Evolutionary conservation across 2,329 filamentous ascomycete species (phyloP).

Genomic region (Colletotrichum euphorbiae): DNA sequence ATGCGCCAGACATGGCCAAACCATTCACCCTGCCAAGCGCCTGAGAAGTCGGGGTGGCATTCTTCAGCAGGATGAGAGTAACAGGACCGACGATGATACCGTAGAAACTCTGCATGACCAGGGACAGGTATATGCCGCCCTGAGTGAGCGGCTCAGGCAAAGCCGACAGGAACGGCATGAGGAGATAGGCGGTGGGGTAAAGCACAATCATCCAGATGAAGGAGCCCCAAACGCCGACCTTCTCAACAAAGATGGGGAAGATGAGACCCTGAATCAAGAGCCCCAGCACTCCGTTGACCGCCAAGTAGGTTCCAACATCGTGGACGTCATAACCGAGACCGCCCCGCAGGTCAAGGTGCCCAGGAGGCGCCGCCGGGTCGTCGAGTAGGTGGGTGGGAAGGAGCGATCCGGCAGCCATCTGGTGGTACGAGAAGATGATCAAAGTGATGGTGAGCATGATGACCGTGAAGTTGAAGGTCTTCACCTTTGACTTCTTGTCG

Average conservation of each 20-base stretch:
- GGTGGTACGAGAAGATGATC: constrained; percentile 57
- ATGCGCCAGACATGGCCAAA: constrained; percentile 77
- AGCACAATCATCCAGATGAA: constrained; percentile 73
- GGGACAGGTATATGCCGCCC: constrained; percentile 72
- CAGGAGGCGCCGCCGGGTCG: constrained; percentile 44
- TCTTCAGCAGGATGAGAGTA: constrained; percentile 78
- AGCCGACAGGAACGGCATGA: constrained; percentile 75
- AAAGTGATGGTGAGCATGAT: constrained; percentile 56
- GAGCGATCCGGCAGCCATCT: constrained; percentile 58
- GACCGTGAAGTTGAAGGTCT: constrained; percentile 52
- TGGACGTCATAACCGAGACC: constrained; percentile 73
- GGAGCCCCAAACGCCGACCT: constrained; percentile 74
- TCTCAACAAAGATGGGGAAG: constrained; percentile 73
- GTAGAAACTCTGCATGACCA: constrained; percentile 74
- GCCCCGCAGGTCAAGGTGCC: constrained; percentile 60
- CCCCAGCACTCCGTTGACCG: constrained; percentile 77
- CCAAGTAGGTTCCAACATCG: constrained; percentile 76
- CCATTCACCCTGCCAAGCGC: constrained; percentile 79
- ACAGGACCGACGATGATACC: constrained; percentile 77
- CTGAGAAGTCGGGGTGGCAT: constrained; percentile 72
- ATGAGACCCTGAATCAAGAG: constrained; percentile 79
- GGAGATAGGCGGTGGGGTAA: constrained; percentile 75
- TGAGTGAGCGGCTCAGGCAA: constrained; percentile 66
- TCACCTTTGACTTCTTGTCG: constrained; percentile 39
- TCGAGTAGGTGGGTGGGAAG: constrained; percentile 58